These are phyloP conservation scores for Ilex asprella DNA, from an alignment of 257 asterid genomes.

Conservation along the genomic window DNA sequence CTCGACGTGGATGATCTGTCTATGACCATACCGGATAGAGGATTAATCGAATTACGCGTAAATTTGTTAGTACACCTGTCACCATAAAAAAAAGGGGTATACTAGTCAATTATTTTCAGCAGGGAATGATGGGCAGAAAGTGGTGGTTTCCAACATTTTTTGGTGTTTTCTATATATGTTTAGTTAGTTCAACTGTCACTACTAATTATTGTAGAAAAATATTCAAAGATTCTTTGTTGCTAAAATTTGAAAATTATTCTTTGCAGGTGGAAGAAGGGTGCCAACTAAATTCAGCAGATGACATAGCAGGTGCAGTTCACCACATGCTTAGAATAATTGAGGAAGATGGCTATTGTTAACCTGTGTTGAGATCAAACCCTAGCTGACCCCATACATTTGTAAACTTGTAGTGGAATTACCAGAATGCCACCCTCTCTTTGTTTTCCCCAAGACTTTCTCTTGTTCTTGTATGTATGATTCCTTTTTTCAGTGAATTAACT, in stretches of 20 bases:
- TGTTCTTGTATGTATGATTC: too few species aligned
- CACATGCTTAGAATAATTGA: slow-evolving; percentile 91
- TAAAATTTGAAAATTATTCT: not conserved
- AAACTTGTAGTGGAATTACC: too few species aligned
- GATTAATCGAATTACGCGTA: too few species aligned
- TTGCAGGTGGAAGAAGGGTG: slow-evolving; percentile 96
- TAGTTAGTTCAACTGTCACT: too few species aligned
- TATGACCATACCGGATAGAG: too few species aligned
- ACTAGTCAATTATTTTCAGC: not conserved
- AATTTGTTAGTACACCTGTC: too few species aligned
- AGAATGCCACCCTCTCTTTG: too few species aligned
- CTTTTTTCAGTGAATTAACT: too few species aligned
- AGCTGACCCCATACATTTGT: slow-evolving; percentile 20
- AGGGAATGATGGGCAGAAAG: slow-evolving; percentile 18
- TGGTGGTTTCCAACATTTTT: slow-evolving; percentile 3
- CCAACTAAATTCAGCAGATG: slow-evolving; percentile 81
- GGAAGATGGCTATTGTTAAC: slow-evolving; percentile 43
- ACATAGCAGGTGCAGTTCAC: slow-evolving; percentile 83
- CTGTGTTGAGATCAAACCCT: slow-evolving; percentile 44
- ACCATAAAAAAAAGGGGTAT: too few species aligned
- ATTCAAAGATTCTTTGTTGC: slow-evolving; percentile 9
- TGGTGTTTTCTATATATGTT: too few species aligned
- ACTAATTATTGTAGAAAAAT: not conserved
- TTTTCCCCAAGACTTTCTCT: too few species aligned
- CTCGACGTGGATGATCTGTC: too few species aligned